These are phyloP conservation scores for Datisca glomerata DNA, from an alignment of 306 rosid species.

Conservation along the genomic window DNA sequence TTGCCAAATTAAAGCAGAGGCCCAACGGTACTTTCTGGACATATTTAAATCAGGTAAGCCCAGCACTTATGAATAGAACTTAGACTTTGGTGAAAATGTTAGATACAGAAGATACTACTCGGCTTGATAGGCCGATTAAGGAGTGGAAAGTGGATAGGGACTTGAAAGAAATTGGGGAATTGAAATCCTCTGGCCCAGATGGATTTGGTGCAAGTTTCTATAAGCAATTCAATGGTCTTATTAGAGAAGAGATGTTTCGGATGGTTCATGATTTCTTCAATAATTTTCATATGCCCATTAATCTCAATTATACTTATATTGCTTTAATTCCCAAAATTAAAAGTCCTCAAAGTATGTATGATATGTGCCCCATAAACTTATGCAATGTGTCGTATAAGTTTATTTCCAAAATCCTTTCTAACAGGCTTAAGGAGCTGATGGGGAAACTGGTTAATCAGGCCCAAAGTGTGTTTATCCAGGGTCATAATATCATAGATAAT, in stretches of 20 bases:
- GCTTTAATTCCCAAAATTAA: too few relatives aligned
- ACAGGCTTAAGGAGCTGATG: neutral
- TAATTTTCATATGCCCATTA: neutral
- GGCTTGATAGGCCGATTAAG: too few relatives aligned
- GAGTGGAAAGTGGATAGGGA: neutral
- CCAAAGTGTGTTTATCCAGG: neutral
- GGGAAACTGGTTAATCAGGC: too few relatives aligned
- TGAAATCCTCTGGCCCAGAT: neutral
- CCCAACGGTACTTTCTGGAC: neutral
- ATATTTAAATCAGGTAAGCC: neutral
- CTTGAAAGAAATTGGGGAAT: neutral
- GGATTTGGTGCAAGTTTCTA: neutral
- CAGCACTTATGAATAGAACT: neutral
- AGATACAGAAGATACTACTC: neutral
- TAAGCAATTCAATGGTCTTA: neutral
- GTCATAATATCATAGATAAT: neutral
- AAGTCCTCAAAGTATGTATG: neutral
- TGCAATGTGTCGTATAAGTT: neutral
- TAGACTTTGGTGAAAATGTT: neutral
- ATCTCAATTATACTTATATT: neutral
- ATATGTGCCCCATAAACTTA: neutral
- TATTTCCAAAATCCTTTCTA: neutral
- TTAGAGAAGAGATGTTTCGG: neutral
- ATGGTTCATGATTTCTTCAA: neutral
- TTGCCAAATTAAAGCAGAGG: too few relatives aligned